Evolutionary conservation across 768 basidiomycete species (phyloP).

Genomic region (Mycena rosella): DNA sequence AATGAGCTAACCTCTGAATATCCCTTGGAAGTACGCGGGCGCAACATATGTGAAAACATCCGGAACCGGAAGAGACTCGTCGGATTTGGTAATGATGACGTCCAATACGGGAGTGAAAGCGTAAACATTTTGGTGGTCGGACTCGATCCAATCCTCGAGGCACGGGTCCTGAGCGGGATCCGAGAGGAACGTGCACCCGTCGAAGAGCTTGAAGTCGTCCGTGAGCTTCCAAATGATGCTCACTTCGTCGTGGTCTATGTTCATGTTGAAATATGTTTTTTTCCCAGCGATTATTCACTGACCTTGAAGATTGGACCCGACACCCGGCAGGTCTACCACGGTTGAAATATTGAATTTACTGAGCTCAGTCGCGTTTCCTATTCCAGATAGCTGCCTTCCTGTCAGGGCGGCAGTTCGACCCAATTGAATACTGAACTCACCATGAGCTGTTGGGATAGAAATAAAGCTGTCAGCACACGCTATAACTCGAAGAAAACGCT

Average conservation of each 20-base stretch:
- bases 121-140: constrained; percentile 43
- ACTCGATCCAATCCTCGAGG: constrained; percentile 43
- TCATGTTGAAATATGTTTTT: not conserved
- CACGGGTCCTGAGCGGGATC: constrained; percentile 46
- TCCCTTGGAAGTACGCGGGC: constrained; percentile 45
- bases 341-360: constrained; percentile 39
- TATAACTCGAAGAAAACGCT: not conserved
- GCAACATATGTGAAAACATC: constrained; percentile 45
- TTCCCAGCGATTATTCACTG: constrained; percentile 10
- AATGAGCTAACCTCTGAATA: constrained; percentile 40
- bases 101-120: constrained; percentile 43
- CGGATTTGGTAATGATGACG: constrained; percentile 42
- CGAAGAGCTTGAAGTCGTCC: constrained; percentile 38
- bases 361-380: constrained; percentile 39
- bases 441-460: constrained; percentile 26
- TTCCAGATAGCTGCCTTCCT: constrained; percentile 42
- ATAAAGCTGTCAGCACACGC: not conserved
- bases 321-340: constrained; percentile 42
- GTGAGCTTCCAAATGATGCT: constrained; percentile 37
- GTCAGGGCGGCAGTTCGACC: not conserved
- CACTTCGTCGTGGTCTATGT: constrained; percentile 41
- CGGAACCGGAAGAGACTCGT: constrained; percentile 38
- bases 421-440: not conserved
- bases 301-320: constrained; percentile 49
- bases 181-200: constrained; percentile 42